phyloP scores from a whole-genome alignment of 208 protist species.

The Leishmania gerbilli region DNA sequence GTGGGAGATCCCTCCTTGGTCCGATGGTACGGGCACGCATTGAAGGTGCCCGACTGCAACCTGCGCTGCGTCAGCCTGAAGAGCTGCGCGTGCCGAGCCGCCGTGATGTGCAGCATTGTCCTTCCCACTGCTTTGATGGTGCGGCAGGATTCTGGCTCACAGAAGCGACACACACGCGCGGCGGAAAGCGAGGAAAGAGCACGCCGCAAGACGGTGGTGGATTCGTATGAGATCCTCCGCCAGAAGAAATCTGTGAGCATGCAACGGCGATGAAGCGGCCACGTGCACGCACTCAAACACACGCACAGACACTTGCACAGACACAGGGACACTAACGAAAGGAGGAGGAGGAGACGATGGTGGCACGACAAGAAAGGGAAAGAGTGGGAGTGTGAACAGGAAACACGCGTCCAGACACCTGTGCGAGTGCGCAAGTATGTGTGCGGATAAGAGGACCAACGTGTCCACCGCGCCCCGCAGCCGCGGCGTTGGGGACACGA shows the following conservation, averaged over 20 bases:
- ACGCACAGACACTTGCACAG: not conserved
- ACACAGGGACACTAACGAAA: not conserved
- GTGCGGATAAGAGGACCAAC: not conserved
- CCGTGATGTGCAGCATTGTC: constrained; percentile 33
- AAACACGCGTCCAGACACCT: not conserved
- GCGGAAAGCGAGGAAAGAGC: not conserved
- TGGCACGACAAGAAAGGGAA: not conserved
- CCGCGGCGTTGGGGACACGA: not conserved
- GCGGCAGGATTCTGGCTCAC: not conserved
- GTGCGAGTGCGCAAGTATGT: not conserved
- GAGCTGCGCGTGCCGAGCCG: constrained; percentile 23
- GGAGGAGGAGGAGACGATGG: not conserved
- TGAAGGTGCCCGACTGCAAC: constrained; percentile 29
- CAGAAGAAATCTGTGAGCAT: not conserved
- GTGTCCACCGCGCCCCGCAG: not conserved
- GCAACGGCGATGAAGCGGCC: not conserved
- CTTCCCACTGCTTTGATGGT: not conserved
- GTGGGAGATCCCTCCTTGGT: constrained; percentile 18
- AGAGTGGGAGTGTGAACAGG: not conserved
- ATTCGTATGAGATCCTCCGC: not conserved
- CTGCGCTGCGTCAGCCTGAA: constrained; percentile 25
- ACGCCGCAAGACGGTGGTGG: not conserved
- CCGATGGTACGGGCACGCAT: constrained; percentile 57
- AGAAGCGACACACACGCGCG: not conserved
- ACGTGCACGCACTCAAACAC: not conserved